These are phyloP conservation scores for Volvox africanus DNA, from an alignment of 139 green algal genomes.

Conservation along the genomic window DNA sequence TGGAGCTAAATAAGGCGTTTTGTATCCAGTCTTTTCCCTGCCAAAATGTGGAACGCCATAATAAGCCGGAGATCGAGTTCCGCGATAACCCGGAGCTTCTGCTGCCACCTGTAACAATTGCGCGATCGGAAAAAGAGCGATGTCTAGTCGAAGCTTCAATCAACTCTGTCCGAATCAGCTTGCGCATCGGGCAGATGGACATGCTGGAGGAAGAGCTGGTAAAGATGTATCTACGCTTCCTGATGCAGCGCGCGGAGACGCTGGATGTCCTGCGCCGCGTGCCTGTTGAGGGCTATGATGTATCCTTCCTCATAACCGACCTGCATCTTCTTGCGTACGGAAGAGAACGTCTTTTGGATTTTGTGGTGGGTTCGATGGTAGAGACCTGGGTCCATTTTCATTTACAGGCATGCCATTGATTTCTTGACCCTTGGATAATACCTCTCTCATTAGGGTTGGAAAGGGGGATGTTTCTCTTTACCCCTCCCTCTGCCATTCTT, in stretches of 20 bases:
- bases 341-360: conserved; percentile 68
- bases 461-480: too few species aligned
- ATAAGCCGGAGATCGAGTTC: conserved; percentile 75
- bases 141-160: conserved; percentile 77
- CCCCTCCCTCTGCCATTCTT: too few species aligned
- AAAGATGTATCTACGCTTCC: conserved; percentile 70
- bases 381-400: too few species aligned
- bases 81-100: conserved; percentile 56
- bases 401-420: too few species aligned
- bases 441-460: too few species aligned
- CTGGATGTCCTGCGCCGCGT: conserved; percentile 71
- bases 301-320: conserved; percentile 79
- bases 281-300: conserved; percentile 68
- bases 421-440: too few species aligned
- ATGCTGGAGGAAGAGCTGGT: conserved; percentile 69
- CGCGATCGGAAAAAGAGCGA: conserved; percentile 57
- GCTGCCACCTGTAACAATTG: conserved; percentile 63
- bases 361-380: conserved; percentile 58
- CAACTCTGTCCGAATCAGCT: conserved; percentile 74
- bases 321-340: conserved; percentile 65
- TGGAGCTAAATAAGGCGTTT: conserved; percentile 49
- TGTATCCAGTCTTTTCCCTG: conserved; percentile 64
- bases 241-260: conserved; percentile 75
- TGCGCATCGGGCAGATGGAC: conserved; percentile 66
- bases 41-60: conserved; percentile 69